Percentiles rank a stretch among this genome's conserved stretches.
Evolutionary conservation across 202 grass and related monocot genomes (phyloP).

Genomic region (Musa balbisiana): DNA sequence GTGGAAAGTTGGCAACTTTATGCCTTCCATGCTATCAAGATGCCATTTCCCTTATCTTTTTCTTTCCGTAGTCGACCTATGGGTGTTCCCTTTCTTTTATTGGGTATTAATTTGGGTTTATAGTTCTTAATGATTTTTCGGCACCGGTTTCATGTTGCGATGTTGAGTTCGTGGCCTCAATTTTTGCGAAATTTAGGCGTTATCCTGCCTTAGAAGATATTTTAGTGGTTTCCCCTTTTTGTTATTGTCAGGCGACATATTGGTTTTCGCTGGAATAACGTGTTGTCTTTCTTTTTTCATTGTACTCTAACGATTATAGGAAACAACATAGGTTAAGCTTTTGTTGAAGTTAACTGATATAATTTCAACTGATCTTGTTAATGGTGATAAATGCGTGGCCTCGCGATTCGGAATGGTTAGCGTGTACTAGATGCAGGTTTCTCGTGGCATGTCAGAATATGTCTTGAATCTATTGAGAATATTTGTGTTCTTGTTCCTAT

Average conservation of each 20-base stretch:
- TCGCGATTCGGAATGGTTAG: background rate
- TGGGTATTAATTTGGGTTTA: background rate
- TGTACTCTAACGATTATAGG: background rate
- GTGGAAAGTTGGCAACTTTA: background rate
- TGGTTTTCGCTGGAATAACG: background rate
- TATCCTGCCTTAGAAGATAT: no score
- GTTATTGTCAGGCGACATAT: background rate
- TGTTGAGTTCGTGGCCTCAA: no score
- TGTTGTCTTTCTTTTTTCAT: background rate
- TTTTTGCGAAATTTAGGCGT: background rate
- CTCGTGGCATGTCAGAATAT: background rate
- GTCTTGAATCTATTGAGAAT: background rate
- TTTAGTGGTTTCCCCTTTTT: background rate
- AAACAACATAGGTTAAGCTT: background rate
- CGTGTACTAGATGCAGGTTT: background rate
- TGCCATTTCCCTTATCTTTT: background rate
- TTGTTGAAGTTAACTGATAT: background rate
- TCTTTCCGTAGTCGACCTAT: background rate
- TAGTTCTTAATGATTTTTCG: background rate
- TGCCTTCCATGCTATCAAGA: background rate
- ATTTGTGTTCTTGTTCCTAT: background rate
- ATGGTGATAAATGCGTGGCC: no score
- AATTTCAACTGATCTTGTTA: no score
- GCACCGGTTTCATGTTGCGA: no score
- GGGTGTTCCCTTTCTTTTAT: background rate